Conservation (phyloP, 1,139 yeast genomes). For the Geotrichum armillariae region DNA sequence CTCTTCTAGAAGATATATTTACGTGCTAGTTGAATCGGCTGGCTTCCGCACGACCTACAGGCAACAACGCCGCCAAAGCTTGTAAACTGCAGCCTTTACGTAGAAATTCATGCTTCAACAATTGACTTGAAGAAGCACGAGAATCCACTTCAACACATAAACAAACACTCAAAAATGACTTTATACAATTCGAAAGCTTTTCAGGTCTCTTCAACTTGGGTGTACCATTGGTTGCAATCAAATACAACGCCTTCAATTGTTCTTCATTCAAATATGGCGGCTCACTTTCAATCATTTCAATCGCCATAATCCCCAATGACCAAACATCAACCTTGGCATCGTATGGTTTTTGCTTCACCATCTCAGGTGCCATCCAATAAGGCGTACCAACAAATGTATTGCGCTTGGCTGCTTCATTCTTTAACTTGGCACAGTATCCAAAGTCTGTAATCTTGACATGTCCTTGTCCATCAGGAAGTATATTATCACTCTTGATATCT, state of each 20-base stretch:
- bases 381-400: conserved; percentile 99
- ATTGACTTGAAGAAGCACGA: conserved; percentile 87
- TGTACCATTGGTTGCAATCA: conserved; percentile 96
- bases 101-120: conserved; percentile 79
- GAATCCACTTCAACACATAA: conserved; percentile 92
- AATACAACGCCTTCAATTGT: conserved; percentile 84
- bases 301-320: conserved; percentile 97
- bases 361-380: conserved; percentile 99
- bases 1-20: no score
- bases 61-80: conserved; percentile 67
- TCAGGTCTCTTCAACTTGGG: conserved; percentile 93
- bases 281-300: conserved; percentile 97
- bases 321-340: conserved; percentile 97
- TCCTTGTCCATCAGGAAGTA: conserved; percentile 79
- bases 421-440: conserved; percentile 95
- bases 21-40: no score
- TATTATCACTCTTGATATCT: conserved; percentile 94
- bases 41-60: no score
- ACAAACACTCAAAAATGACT: conserved; percentile 86
- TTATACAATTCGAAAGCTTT: conserved; percentile 69
- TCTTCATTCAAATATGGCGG: conserved; percentile 97
- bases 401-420: conserved; percentile 87
- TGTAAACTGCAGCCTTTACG: conserved; percentile 67
- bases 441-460: conserved; percentile 95
- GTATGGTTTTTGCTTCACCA: conserved; percentile 92